Evolutionary conservation across 352 stramenopile species (phyloP).

Genomic region (Saprolegnia parasitica): DNA sequence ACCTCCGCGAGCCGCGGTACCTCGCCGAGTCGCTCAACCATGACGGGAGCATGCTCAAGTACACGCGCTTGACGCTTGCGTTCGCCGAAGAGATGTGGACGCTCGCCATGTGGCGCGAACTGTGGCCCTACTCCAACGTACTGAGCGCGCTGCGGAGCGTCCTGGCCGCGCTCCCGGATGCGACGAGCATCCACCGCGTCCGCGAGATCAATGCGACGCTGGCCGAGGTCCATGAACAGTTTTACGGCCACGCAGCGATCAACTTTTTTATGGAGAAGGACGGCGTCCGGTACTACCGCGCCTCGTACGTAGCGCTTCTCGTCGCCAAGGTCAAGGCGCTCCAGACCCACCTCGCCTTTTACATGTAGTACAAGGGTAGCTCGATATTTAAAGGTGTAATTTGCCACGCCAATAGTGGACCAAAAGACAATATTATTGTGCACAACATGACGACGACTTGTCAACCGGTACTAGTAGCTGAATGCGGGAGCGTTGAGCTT

Average conservation of each 20-base stretch:
- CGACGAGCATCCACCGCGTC: neutral
- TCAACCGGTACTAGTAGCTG: too few species aligned
- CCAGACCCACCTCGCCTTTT: constrained; percentile 6
- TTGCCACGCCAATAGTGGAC: neutral
- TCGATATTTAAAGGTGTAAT: neutral
- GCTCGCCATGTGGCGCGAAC: constrained; percentile 18
- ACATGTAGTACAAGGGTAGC: neutral
- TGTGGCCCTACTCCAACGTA: constrained; percentile 16
- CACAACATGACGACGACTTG: too few species aligned
- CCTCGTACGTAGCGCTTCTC: constrained; percentile 19
- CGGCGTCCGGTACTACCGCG: constrained; percentile 10
- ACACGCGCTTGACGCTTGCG: neutral
- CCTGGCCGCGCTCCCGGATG: neutral
- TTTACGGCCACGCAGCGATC: constrained; percentile 21
- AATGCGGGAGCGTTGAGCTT: too few species aligned
- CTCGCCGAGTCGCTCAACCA: neutral
- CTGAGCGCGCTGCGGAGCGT: neutral
- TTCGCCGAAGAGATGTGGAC: constrained; percentile 26
- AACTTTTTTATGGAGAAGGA: neutral
- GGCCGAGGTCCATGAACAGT: constrained; percentile 1
- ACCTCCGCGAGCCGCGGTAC: neutral
- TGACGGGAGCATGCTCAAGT: constrained; percentile 1
- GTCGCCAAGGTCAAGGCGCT: constrained; percentile 28
- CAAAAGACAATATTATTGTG: too few species aligned
- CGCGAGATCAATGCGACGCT: neutral